Conservation (phyloP, 345 rosid genomes). For the Hibiscus trionum region DNA sequence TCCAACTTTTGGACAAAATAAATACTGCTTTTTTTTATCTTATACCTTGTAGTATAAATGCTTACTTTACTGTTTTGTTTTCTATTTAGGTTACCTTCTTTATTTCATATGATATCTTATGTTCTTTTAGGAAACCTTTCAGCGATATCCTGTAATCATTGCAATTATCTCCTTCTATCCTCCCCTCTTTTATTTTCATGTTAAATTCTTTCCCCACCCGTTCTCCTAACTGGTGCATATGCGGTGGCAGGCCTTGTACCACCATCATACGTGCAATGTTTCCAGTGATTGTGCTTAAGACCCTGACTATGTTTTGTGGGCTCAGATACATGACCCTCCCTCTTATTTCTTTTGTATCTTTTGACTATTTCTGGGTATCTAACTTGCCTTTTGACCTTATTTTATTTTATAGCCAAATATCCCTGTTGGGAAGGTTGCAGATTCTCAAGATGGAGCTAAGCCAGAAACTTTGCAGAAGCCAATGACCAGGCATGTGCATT, state of each 20-base stretch:
- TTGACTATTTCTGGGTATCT: slow-evolving; percentile 2
- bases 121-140: neutral
- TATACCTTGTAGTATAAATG: neutral
- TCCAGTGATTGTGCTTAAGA: slow-evolving; percentile 44
- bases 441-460: slow-evolving; percentile 48
- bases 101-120: neutral
- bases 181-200: neutral
- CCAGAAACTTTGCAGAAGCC: slow-evolving; percentile 58
- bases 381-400: slow-evolving; percentile 17
- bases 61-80: neutral
- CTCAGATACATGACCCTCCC: slow-evolving; percentile 20
- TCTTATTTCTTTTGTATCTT: neutral
- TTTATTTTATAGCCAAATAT: slow-evolving; percentile 31
- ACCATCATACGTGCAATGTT: slow-evolving; percentile 39
- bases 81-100: neutral
- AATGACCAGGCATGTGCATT: slow-evolving; percentile 48
- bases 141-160: neutral
- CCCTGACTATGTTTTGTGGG: slow-evolving; percentile 17
- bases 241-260: slow-evolving; percentile 69
- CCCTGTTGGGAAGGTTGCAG: slow-evolving; percentile 33
- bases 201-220: slow-evolving; percentile 5
- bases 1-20: slow-evolving; percentile 15
- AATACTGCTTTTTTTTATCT: neutral
- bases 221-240: slow-evolving; percentile 49
- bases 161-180: slow-evolving; percentile 6